Evolutionary conservation across 1,284 basidiomycete species (phyloP), one percentile per base, ranked within the genome.

Genomic region (Sporisorium iseilematis-ciliati): DNA sequence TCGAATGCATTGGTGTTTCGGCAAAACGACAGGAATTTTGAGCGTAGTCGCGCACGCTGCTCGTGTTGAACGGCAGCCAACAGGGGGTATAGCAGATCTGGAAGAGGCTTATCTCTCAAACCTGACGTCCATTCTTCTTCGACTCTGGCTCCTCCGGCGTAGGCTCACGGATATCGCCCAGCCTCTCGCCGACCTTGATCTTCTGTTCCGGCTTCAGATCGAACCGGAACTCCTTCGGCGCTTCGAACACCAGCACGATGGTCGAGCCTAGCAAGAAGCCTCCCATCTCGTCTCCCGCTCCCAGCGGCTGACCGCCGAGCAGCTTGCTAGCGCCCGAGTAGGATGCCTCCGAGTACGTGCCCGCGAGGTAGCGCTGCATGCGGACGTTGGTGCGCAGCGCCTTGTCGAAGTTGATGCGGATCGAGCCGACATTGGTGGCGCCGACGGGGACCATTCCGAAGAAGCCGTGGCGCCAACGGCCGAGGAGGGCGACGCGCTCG

Each of bases 361-460:
- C 95, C 0, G 93, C 66, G 23, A 82, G 67, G 45, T 71, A 62
- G 25, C 77, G 68, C 63, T 79, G 68, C 56, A 68, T 78, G 21
- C 65, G 65, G 18, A 80, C 67, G 60, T 85, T 85, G 57, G 84
- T 85, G 45, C 82, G 77, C 77, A 89, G 69, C 55, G 92, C 92
- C 82, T 91, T 89, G 87, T 99, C 97, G 86, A 99, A 99, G 86
- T 97, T 96, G 86, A 99, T 90, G 74, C 91, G 91, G 87, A 99
- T 99, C 74, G 92, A 94, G 10, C 96, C 96, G 62, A 99, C 97
- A 85, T 99, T 99, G 21, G 96, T 98, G 2, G 97, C 96, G 14
- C 96, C 97, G 29, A 99, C 95, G 12, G 96, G 96, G 0, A 96
- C 91, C 95, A 98, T 98, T 43, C 92, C 89, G 86, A 97, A 99